Evolutionary conservation across 1,284 basidiomycete species (phyloP).

Genomic region (Sporisorium reilianum): DNA sequence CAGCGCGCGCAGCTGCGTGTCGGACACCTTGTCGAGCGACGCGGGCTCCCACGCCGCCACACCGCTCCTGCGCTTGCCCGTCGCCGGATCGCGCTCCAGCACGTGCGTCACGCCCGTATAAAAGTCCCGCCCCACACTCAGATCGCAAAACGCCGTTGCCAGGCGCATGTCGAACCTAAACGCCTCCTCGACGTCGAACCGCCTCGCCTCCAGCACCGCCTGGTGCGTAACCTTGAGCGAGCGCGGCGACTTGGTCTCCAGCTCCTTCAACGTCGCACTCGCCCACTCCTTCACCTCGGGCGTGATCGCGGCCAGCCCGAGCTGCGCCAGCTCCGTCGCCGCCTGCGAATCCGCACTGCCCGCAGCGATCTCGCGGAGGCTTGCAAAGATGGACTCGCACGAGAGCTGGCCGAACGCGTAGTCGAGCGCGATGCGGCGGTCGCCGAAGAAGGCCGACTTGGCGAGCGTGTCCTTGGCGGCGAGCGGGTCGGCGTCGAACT

Average conservation of each 20-base stretch:
- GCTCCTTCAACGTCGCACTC: constrained; percentile 49
- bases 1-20: constrained; percentile 42
- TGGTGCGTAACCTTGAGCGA: constrained; percentile 62
- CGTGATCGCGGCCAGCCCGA: constrained; percentile 33
- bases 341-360: constrained; percentile 34
- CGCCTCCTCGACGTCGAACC: constrained; percentile 56
- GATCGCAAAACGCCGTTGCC: constrained; percentile 67
- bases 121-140: constrained; percentile 69
- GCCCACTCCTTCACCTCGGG: constrained; percentile 55
- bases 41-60: constrained; percentile 55
- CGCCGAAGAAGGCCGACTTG: constrained; percentile 60
- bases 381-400: constrained; percentile 56
- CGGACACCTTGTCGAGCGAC: constrained; percentile 57
- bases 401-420: constrained; percentile 61
- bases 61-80: constrained; percentile 62
- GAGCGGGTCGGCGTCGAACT: constrained; percentile 60
- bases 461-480: constrained; percentile 24
- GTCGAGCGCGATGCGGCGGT: constrained; percentile 62
- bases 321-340: constrained; percentile 45
- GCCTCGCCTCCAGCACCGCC: constrained; percentile 52
- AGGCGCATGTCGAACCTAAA: constrained; percentile 66
- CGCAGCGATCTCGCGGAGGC: constrained; percentile 54
- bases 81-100: constrained; percentile 60
- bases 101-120: constrained; percentile 64
- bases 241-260: constrained; percentile 63